Conservation (phyloP, 129 eudicot species). For the Scalesia atractyloides region DNA sequence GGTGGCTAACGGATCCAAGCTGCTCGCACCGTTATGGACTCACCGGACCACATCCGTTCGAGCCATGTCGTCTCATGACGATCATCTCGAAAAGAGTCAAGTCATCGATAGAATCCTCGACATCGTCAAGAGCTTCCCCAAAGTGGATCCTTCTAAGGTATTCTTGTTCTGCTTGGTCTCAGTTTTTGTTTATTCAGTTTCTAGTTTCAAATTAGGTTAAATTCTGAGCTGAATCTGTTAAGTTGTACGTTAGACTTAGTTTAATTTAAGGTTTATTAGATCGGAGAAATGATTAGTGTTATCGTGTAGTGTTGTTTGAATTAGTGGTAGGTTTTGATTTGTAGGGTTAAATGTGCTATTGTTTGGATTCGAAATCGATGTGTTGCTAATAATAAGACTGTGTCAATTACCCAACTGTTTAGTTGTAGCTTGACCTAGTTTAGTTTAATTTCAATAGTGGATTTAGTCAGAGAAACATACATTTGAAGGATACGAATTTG, state of each 20-base stretch:
- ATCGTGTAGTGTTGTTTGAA: neutral
- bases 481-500: neutral
- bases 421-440: too few species aligned
- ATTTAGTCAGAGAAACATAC: neutral
- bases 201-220: neutral
- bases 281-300: neutral
- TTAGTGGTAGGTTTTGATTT: neutral
- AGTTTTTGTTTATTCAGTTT: neutral
- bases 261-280: neutral
- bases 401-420: too few species aligned
- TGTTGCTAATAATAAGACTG: too few species aligned
- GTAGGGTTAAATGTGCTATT: neutral
- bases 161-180: too few species aligned
- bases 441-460: neutral
- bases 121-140: constrained; percentile 80
- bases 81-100: constrained; percentile 62
- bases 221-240: neutral
- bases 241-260: neutral
- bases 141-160: constrained; percentile 88
- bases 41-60: constrained; percentile 42
- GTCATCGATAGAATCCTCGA: constrained; percentile 69
- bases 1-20: constrained; percentile 45
- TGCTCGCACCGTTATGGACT: constrained; percentile 21
- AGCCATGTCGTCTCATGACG: constrained; percentile 88
- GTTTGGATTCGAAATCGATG: too few species aligned